Percentiles rank a stretch among this genome's conserved stretches.
These are phyloP conservation scores for Vanrija pseudolonga DNA, from an alignment of 1,284 basidiomycete species.

Conservation along the genomic window DNA sequence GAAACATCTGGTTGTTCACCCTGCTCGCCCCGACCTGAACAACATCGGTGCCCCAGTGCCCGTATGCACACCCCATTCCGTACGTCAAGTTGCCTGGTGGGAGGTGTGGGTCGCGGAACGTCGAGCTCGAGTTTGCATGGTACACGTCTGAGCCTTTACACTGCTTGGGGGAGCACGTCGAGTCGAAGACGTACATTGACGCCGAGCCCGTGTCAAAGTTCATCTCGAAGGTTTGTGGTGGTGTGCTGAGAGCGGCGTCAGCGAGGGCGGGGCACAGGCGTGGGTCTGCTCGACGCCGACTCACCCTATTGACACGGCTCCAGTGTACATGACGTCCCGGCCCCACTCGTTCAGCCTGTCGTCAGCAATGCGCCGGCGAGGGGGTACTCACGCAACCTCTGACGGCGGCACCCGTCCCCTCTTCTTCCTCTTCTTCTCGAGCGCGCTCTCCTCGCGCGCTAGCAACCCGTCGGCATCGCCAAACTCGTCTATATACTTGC, in stretches of 20 bases:
- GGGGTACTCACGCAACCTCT: too few species aligned
- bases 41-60: slow-evolving; percentile 64
- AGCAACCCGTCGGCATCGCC: too few species aligned
- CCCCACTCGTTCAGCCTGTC: slow-evolving; percentile 7
- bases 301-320: slow-evolving; percentile 27
- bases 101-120: slow-evolving; percentile 22
- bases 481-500: too few species aligned
- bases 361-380: too few species aligned
- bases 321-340: slow-evolving; percentile 32
- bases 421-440: too few species aligned
- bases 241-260: slow-evolving; percentile 35
- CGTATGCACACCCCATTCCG: slow-evolving; percentile 71
- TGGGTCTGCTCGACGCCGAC: too few species aligned
- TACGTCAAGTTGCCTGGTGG: slow-evolving; percentile 68
- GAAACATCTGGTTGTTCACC: slow-evolving; percentile 63
- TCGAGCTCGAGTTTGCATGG: slow-evolving; percentile 29
- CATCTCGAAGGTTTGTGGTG: slow-evolving; percentile 51
- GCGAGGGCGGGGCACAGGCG: too few species aligned
- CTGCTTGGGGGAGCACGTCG: slow-evolving; percentile 15
- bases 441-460: too few species aligned
- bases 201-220: slow-evolving; percentile 54
- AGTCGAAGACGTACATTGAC: slow-evolving; percentile 46
- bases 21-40: slow-evolving; percentile 76
- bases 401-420: too few species aligned
- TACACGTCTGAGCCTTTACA: slow-evolving; percentile 34